Evolutionary conservation across 495 filamentous ascomycete genomes (phyloP), one percentile per base, ranked within the genome.

Genomic region (Lichenothelia convexa): DNA sequence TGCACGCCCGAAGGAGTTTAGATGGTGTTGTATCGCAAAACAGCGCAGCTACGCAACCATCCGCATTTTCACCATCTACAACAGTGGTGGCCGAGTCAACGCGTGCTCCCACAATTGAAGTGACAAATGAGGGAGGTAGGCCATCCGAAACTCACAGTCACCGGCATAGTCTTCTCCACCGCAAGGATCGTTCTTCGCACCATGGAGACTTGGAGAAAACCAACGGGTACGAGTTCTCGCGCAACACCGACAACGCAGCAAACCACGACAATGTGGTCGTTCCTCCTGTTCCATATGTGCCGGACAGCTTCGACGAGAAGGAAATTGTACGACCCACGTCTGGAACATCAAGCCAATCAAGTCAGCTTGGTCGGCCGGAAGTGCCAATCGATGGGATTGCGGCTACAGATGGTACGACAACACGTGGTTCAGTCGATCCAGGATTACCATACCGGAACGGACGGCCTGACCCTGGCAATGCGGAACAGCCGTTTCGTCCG

Each of bases 401-500:
- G 13, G 24, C 24, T 7, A 27, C 24, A 7, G 7, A 7, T 27
- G 24, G 24, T 13, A 7, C 24, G 13, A 27, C 24, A 13, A 13
- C 7, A 27, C 7, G 13, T 7, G 24, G 24, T 27, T n/a, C n/a
- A n/a, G n/a, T n/a, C n/a, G n/a, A n/a, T n/a, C n/a, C n/a, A n/a
- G n/a, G n/a, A n/a, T n/a, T n/a, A n/a, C n/a, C n/a, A n/a, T n/a
- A n/a, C n/a, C n/a, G n/a, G n/a, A n/a, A n/a, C 11, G 45, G 45
- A 23, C 38, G 31, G 9, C 36, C 49, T 12, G 44, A 52, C 11
- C n/a, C n/a, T n/a, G n/a, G n/a, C n/a, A n/a, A n/a, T n/a, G n/a
- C n/a, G n/a, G n/a, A n/a, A n/a, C 30, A 69, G 13, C 56, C 60
- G 5, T 39, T 71, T 13, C 59, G 49, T 16, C 53, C 65, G 8